These are phyloP conservation scores for Plasmodium coatneyi DNA, from an alignment of 169 alveolate species.

Conservation along the genomic window DNA sequence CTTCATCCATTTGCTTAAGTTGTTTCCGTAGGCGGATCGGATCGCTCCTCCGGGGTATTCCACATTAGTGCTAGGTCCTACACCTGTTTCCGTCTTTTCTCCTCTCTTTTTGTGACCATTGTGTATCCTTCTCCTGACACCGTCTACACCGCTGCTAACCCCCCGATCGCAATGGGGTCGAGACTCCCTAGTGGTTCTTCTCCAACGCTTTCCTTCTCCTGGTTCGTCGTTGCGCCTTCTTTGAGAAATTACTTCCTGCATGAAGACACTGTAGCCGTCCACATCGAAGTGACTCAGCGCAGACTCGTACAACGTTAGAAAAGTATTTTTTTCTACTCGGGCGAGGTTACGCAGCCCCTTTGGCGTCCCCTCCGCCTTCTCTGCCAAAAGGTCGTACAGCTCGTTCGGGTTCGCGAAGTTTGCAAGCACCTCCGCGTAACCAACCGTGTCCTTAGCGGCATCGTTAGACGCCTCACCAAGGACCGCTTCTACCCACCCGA, in stretches of 20 bases:
- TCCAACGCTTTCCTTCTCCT: slow-evolving; percentile 45
- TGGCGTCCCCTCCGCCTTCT: not conserved
- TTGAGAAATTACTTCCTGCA: slow-evolving; percentile 62
- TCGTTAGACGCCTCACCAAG: not conserved
- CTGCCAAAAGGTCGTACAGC: slow-evolving; percentile 10
- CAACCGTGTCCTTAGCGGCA: not conserved
- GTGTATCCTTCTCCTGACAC: not conserved
- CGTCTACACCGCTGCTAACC: not conserved
- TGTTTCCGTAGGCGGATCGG: slow-evolving; percentile 76
- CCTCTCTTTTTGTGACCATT: not conserved
- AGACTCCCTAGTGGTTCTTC: slow-evolving; percentile 22
- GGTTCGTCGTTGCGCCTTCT: not conserved
- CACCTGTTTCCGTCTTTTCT: not conserved
- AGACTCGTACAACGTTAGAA: slow-evolving; percentile 65
- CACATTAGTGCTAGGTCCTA: not conserved
- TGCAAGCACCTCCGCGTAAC: not conserved
- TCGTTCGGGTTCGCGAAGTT: slow-evolving; percentile 47
- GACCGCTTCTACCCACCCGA: not conserved
- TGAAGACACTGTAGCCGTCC: slow-evolving; percentile 79
- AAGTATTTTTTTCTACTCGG: slow-evolving; percentile 3
- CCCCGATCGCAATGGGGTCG: slow-evolving; percentile 75
- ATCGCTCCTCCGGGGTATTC: slow-evolving; percentile 83
- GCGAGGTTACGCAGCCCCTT: not conserved
- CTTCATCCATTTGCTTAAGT: slow-evolving; percentile 77
- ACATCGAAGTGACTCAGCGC: slow-evolving; percentile 78